Evolutionary conservation across 441 rosid genomes (phyloP), one percentile per base, ranked within the genome.

Genomic region (Euphorbia celastroides): DNA sequence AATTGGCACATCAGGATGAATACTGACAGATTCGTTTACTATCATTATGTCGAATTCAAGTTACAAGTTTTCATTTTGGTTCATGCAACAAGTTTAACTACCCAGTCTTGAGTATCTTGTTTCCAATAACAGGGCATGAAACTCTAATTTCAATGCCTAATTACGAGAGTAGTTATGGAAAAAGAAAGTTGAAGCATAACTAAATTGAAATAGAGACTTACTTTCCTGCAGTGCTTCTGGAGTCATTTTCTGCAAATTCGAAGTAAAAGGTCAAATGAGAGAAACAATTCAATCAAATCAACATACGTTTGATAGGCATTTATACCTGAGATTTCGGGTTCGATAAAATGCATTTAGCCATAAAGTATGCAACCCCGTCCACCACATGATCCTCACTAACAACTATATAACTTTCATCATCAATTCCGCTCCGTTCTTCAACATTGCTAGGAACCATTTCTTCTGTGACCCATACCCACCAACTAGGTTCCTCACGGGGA

Each of bases 391-490:
- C 92, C 76, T 93, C 96, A 55, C 74, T 80, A 48, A 93, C 78
- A 60, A 90, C 81, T 23, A 90, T 78, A 73, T 88, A 93, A 69
- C 73, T 86, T 12, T 93, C 96, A 60, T 87, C 70, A 77, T 93
- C 98, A 14, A 93, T 93, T 8, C 86, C 85, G 61, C 97, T 88
- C 75, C 79, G 50, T 73, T 88, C 98, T 73, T 88, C 98, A 6
- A 77, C 84, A 67, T 83, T 85, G 71, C 79, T 82, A 1, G 88
- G 96, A 46, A 84, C 75, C 98, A 88, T 90, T 50, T 93, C 96
- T 57, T 93, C 94, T 5, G 90, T 81, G 58, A 93, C 94, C 87
- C 96, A 88, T 27, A 93, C 97, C 98, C 98, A 92, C 96, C 97
- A 85, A 70, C 98, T 90, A 26, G 97, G 97, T 57, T 90, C 88